Evolutionary conservation across 2,329 filamentous ascomycete species (phyloP), one percentile per base, ranked within the genome.

Genomic region (Lachnellula occidentalis): DNA sequence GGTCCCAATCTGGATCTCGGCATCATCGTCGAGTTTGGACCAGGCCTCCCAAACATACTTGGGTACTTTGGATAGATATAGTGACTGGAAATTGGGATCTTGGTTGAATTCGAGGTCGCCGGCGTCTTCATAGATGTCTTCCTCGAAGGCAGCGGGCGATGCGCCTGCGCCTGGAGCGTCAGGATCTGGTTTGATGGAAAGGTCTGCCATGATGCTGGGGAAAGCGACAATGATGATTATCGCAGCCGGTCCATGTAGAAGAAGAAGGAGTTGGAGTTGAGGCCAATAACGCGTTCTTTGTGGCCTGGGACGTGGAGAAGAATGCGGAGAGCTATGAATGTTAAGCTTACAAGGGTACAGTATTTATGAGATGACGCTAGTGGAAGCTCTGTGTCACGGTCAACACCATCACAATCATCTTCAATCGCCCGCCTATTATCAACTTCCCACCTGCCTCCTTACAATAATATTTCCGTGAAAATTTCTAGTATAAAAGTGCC

Each of bases 31-130:
- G 14, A 95, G 73, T 61, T 85, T 78, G 27, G 75, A 74, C 88
- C 91, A 95, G 45, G 85, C 80, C 62, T 92, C 82, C 84, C 90
- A 94, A 54, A 95, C 78, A 68, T 88, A 87, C 60, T 84, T 83
- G 19, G 91, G 90, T 43, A 95, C 77, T 60, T 89, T 86, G 50
- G 88, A 86, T 48, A 95, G 78, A 76, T 90, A 95, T 31, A 82
- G 68, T 50, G 69, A 70, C 61, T 79, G 74, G 31, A 60, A 67
- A 5, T 56, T 56, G 7, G 62, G 59, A 34, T 68, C 62, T 41
- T 58, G 59, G 48, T 70, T 70, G 66, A 86, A 85, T 53, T 86
- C 82, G 17, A 86, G 68, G 58, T 86, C 83, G 43, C 82, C 82
- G 2, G 80, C 78, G 64, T 86, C 83, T 67, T 86, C 83, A 66